phyloP scores from a whole-genome alignment of 495 filamentous ascomycete genomes.

The Trichoderma virens region DNA sequence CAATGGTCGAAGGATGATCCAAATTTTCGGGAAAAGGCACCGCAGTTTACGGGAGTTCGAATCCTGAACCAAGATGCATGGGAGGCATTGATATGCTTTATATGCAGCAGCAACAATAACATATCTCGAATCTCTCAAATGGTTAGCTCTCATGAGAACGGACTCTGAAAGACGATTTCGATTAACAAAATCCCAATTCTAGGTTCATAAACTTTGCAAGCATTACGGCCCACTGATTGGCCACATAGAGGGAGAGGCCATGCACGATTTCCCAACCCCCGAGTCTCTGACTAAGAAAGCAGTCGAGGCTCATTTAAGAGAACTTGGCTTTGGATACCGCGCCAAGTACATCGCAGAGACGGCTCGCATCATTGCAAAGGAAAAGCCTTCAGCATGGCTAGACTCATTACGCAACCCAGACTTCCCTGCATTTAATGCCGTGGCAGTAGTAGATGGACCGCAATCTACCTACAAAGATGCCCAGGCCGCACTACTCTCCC shows the following conservation, averaged over 20 bases:
- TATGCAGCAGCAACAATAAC: conserved; percentile 99
- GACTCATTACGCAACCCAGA: conserved; percentile 68
- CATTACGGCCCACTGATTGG: conserved; percentile 76
- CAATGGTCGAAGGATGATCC: conserved; percentile 81
- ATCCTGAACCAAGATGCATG: conserved; percentile 93
- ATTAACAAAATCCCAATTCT: background rate
- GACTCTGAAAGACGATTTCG: background rate
- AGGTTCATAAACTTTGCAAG: conserved; percentile 78
- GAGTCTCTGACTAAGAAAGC: conserved; percentile 56
- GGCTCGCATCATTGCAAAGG: conserved; percentile 61
- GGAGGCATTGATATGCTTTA: conserved; percentile 91
- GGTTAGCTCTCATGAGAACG: conserved; percentile 34
- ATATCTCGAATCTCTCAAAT: conserved; percentile 91
- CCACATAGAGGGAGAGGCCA: conserved; percentile 57
- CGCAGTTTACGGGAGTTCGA: conserved; percentile 84
- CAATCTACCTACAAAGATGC: conserved; percentile 57
- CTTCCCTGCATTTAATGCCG: conserved; percentile 40
- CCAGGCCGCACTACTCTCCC: conserved; percentile 66
- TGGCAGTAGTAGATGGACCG: conserved; percentile 12
- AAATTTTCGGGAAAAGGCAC: conserved; percentile 84
- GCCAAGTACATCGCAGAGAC: conserved; percentile 87
- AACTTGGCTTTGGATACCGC: conserved; percentile 88
- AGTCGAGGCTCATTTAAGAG: conserved; percentile 70
- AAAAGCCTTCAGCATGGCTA: conserved; percentile 68
- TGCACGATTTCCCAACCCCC: conserved; percentile 82